Percentiles rank a stretch among this genome's conserved stretches.
Conservation (phyloP, 495 filamentous ascomycete species). For the Tuber indicum region DNA sequence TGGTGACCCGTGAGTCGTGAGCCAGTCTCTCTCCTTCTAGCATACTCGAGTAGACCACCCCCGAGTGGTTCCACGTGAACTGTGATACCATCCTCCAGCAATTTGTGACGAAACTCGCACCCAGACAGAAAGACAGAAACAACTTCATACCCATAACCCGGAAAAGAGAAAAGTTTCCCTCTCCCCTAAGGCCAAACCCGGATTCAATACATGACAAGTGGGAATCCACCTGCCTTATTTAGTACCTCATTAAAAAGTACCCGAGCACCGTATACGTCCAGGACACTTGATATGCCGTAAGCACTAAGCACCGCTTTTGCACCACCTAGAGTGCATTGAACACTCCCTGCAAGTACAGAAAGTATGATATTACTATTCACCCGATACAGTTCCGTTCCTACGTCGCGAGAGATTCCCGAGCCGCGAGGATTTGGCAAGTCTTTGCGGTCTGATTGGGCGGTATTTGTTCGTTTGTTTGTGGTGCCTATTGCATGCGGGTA, state of each 20-base stretch:
- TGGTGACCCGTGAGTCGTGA: not conserved
- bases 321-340: not conserved
- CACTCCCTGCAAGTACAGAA: not conserved
- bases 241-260: not conserved
- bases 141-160: not conserved
- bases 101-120: not conserved
- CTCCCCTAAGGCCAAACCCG: not conserved
- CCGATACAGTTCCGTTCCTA: too few relatives aligned
- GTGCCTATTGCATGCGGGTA: too few relatives aligned
- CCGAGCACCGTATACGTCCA: not conserved
- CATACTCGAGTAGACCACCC: not conserved
- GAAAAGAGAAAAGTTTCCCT: not conserved
- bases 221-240: not conserved
- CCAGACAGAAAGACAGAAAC: not conserved
- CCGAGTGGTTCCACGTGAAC: not conserved
- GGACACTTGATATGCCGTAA: not conserved
- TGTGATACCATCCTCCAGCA: not conserved
- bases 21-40: not conserved
- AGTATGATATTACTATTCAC: not conserved
- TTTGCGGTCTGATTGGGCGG: too few relatives aligned
- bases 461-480: too few relatives aligned
- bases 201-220: not conserved
- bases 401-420: too few relatives aligned
- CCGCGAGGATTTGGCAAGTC: too few relatives aligned
- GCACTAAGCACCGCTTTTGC: not conserved